A percentile compares a stretch with the other conserved stretches of the same genome.
Conservation (phyloP, 208 protist species). For the Herpetomonas samuelpessoai region DNA sequence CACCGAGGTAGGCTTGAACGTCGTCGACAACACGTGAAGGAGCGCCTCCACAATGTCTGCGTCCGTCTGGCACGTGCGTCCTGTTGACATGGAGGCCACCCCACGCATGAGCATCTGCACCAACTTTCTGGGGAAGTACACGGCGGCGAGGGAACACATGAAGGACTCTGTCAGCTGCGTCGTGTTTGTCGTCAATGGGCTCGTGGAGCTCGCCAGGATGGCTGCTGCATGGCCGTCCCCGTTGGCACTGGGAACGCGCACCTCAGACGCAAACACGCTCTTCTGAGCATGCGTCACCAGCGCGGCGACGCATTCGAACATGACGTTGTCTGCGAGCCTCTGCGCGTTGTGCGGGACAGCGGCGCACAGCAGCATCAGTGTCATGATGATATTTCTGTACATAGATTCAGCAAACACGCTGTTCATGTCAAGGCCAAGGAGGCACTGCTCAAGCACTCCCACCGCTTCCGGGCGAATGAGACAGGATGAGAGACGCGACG, state of each 20-base stretch:
- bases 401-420: slow-evolving; percentile 51
- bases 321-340: slow-evolving; percentile 34
- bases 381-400: slow-evolving; percentile 56
- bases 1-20: slow-evolving; percentile 31
- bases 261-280: slow-evolving; percentile 50
- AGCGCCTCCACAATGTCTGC: slow-evolving; percentile 68
- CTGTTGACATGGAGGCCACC: slow-evolving; percentile 49
- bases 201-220: slow-evolving; percentile 8
- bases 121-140: slow-evolving; percentile 32
- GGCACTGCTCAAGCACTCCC: slow-evolving; percentile 35
- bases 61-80: slow-evolving; percentile 59
- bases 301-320: slow-evolving; percentile 57
- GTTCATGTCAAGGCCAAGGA: slow-evolving; percentile 54
- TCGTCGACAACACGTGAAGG: slow-evolving; percentile 53
- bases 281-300: slow-evolving; percentile 45
- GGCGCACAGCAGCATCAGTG: slow-evolving; percentile 61
- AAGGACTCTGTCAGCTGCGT: slow-evolving; percentile 66
- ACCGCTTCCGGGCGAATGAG: slow-evolving; percentile 28
- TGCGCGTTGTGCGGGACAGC: slow-evolving; percentile 67
- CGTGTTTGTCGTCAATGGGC: slow-evolving; percentile 53
- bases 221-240: not conserved
- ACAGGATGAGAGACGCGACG: slow-evolving; percentile 60
- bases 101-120: slow-evolving; percentile 42
- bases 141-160: slow-evolving; percentile 51
- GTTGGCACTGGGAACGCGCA: slow-evolving; percentile 5